Conservation (phyloP, 257 asterid genomes). For the Lantana camara region DNA sequence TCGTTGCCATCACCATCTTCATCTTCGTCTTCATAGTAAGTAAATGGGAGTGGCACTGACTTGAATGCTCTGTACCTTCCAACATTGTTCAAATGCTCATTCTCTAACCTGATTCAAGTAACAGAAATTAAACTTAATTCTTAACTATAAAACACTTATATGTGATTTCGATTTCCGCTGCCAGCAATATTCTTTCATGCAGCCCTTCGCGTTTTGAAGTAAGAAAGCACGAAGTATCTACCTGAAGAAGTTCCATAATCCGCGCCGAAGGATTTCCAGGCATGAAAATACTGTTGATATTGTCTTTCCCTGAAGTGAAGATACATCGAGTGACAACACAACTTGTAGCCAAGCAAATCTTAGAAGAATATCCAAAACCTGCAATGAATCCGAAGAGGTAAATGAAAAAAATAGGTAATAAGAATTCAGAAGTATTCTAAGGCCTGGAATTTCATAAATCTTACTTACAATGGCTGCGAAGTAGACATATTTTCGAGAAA, state of each 20-base stretch:
- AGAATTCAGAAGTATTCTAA: neutral
- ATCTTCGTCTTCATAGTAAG: constrained; percentile 46
- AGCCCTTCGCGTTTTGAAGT: too few relatives aligned
- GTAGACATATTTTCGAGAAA: constrained; percentile 58
- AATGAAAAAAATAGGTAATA: neutral
- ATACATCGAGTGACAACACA: constrained; percentile 55
- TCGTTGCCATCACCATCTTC: constrained; percentile 27
- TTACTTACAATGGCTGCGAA: constrained; percentile 65
- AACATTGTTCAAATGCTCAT: constrained; percentile 81
- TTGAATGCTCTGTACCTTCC: constrained; percentile 83
- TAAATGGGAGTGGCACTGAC: constrained; percentile 81
- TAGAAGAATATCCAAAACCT: constrained; percentile 69
- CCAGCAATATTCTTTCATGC: too few relatives aligned
- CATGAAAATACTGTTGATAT: constrained; percentile 56
- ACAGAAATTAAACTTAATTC: too few relatives aligned
- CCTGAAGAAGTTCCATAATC: constrained; percentile 96
- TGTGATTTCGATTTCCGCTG: too few relatives aligned
- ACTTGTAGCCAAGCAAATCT: constrained; percentile 88
- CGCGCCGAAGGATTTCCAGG: constrained; percentile 83
- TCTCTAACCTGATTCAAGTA: constrained; percentile 90
- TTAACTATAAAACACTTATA: neutral
- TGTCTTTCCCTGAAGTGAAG: constrained; percentile 54
- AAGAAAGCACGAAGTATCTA: constrained; percentile 17
- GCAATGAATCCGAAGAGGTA: constrained; percentile 23
- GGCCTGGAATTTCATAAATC: neutral